phyloP scores from a whole-genome alignment of 768 basidiomycete genomes.

The Pleurotus eryngii region DNA sequence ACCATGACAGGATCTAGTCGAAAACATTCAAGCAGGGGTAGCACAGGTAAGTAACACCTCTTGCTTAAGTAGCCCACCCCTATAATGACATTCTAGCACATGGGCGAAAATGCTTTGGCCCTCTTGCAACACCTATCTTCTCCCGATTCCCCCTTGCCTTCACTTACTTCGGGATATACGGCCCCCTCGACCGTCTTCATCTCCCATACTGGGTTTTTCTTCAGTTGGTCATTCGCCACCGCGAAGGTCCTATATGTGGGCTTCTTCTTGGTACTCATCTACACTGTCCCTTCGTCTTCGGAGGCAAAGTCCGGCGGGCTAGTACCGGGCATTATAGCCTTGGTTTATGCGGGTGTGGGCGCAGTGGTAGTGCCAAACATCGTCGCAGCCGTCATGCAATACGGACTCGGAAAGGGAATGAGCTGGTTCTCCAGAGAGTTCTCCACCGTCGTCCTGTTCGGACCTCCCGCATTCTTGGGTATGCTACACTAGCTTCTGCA shows the following conservation, averaged over 20 bases:
- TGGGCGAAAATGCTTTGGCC: slow-evolving; percentile 85
- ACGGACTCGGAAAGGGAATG: slow-evolving; percentile 63
- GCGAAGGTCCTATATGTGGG: slow-evolving; percentile 62
- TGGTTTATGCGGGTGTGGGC: slow-evolving; percentile 35
- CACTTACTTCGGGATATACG: slow-evolving; percentile 46
- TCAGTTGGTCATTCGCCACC: slow-evolving; percentile 71
- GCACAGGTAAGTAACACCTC: slow-evolving; percentile 41
- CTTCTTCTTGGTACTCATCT: slow-evolving; percentile 44
- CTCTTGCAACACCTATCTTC: slow-evolving; percentile 75
- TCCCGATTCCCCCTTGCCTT: slow-evolving; percentile 63
- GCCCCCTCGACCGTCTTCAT: slow-evolving; percentile 76
- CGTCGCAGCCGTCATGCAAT: slow-evolving; percentile 66
- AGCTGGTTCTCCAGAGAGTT: slow-evolving; percentile 84
- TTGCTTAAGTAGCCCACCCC: not conserved
- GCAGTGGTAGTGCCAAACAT: slow-evolving; percentile 64
- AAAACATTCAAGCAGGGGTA: slow-evolving; percentile 82
- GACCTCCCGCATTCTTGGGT: slow-evolving; percentile 73
- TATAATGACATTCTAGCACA: slow-evolving; percentile 53
- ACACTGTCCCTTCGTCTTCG: slow-evolving; percentile 24
- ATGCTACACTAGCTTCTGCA: slow-evolving; percentile 16
- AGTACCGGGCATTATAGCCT: not conserved
- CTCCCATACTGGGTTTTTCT: slow-evolving; percentile 62
- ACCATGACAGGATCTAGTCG: slow-evolving; percentile 62
- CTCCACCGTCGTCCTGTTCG: slow-evolving; percentile 66
- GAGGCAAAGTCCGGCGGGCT: not conserved